Evolutionary conservation across 345 rosid genomes (phyloP), one percentile per base, ranked within the genome.

Genomic region (Brassica incana): DNA sequence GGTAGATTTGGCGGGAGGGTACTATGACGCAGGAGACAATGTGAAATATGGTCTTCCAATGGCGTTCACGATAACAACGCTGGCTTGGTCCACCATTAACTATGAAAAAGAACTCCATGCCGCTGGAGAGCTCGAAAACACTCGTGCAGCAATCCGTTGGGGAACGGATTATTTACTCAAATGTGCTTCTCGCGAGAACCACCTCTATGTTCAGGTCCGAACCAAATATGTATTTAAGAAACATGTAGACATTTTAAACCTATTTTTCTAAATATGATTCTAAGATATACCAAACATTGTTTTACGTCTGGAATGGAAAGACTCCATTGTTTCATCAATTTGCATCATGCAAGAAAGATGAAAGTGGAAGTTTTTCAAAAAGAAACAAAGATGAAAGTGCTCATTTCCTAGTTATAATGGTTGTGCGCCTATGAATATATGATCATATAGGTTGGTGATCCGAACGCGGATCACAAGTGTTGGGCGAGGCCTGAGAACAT

Each of bases 11-110:
- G 79, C 68, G 0, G 97, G 99, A 48, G 99, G 99, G 66, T 92
- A 91, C 76, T 95, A 95, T 73, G 97, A 95, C 75, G 97, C 97
- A 2, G 95, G 99, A 36, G 95, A 92, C 85, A 92, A 95, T 62
- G 92, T 95, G 40, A 91, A 95, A 75, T 95, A 86, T 12, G 97
- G 98, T 30, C 71, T 95, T 6, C 99, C 98, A 2, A 86, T 92
- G 98, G 99, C 99, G 1, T 95, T 91, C 72, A 95, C 97, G 3
- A 61, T 92, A 38, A 91, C 98, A 30, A 95, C 98, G 0, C 61
- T 95, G 2, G 83, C 99, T 1, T 90, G 95, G 99, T 80, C 89
- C n/a, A 86, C 91, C 20, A 54, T 90, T 12, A 32, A 69, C 40
- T 95, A 90, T 38, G 72, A 74, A 8, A 50, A 73, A 27, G 90